Evolutionary conservation across 1,284 basidiomycete species (phyloP), one percentile per base, ranked within the genome.

Genomic region (Ceratobasidium sp.): DNA sequence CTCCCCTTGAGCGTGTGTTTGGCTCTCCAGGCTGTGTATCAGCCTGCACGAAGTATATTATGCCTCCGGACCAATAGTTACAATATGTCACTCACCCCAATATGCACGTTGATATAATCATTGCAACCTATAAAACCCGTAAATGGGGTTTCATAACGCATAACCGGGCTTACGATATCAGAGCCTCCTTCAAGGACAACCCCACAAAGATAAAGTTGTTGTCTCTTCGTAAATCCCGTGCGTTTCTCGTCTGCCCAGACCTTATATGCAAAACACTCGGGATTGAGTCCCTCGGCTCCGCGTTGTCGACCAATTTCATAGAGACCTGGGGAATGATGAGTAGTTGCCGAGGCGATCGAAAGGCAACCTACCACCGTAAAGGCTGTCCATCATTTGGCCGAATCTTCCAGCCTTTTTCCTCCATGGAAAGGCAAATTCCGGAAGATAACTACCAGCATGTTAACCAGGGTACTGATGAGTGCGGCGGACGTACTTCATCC

Each of bases 101-200:
- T 29, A 65, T 10, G 31, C 22, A 40, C 29, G 62, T 40, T 38
- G 31, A 42, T 29, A 65, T 42, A 2, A 65, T 49, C 15, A 22
- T 27, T 2, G 62, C 62, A 10, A 65, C 62, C 62, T 65, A 15
- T n/a, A 7, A 17, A 43, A 10, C 20, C 10, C 5, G 15, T 12
- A 12, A n/a, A 34, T 22, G 38, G 40, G 6, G 6, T 7, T 20
- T n/a, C 1, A 50, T 29, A 1, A 8, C 34, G 6, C 10, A 7
- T 20, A 20, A 47, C 6, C 45, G 10, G 10, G 45, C 58, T 50
- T 13, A 65, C 62, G 20, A 65, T 65, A 20, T 53, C 62, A 3
- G 62, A 52, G 4, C 62, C 62, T 2, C 62, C 62, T 32, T 65
- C 49, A 27, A 65, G 35, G 13, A 53, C 62, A 4, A 65, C 15